Evolutionary conservation across 2,329 filamentous ascomycete species (phyloP), one percentile per base, ranked within the genome.

Genomic region (Aspergillus persii): DNA sequence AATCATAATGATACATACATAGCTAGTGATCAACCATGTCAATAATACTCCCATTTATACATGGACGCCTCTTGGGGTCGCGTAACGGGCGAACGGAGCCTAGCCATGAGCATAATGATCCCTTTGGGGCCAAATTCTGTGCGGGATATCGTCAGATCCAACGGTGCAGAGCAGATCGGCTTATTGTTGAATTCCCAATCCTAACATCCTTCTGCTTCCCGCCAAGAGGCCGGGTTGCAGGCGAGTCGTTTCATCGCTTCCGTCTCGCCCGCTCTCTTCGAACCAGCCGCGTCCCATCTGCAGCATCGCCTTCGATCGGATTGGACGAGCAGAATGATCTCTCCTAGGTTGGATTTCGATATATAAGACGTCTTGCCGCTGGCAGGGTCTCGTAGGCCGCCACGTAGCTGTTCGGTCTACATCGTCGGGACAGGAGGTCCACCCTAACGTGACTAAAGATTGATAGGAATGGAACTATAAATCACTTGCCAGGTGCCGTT

Each of bases 381-480:
- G 36, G 15, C 36, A n/a, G 6, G 15, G n/a, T 6, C 36, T 41
- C 15, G n/a, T n/a, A 12, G 4, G 11, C 15, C 15, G 11, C 33
- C 33, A 11, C 33, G 33, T 36, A 12, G 9, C 33, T 36, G 33
- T 12, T 36, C 33, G 33, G 33, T 12, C 33, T 9, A 36, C 9
- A 3, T 12, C 9, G 33, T 11, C 15, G 11, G 15, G 33, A 3
- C 11, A 12, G 5, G 33, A 12, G 8, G 15, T 36, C 33, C 33
- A 12, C 15, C 15, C 5, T 12, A 4, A 11, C 1, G 27, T 23
- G 26, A 18, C 31, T 27, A 54, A 36, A 26, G 3, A 52, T 63
- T 63, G 33, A 70, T 57, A 8, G 68, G 68, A 41, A 65, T 52
- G 30, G 62, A 71, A 53, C 64, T 66, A 47, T 70, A 60, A 8